Base-by-base conservation (phyloP, 495 filamentous ascomycete genomes). In the Hypoxylon lienhwacheense region DNA sequence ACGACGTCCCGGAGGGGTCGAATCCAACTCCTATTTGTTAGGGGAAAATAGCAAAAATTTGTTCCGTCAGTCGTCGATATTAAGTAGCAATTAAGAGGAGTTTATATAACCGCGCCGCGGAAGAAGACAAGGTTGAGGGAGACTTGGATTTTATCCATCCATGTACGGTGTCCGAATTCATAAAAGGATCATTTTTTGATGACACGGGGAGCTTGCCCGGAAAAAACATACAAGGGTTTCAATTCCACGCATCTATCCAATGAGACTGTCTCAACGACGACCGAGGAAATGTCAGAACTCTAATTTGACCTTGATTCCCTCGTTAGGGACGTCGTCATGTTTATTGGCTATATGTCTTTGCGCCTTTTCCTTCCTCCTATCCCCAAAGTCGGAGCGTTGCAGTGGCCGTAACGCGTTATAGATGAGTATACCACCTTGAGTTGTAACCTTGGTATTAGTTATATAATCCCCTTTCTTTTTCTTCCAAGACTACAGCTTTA, bases 81-180 rank as follows among this genome's bases (percentile, higher is more conserved):
- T 47, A 50, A 46, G 19, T 33, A 50, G 15, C 16, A 19, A 16
- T 14, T 26, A 12, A 21, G 14, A 31, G 24, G 17, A 47, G 20
- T 25, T 37, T 21, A 17, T 17, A 29, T 29, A 20, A 26, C 33
- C 52, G 42, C 41, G 29, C 35, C 19, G 55, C 21, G 43, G 47
- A 59, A 48, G 48, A 49, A 59, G 39, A 48, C 55, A 53, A 42
- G 47, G 26, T 34, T 14, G 40, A 39, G 16, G 34, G 35, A 36
- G 35, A 17, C 22, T 8, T 37, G n/a, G 43, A 50, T 41, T 45
- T 60, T 55, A 55, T 10, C 50, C 50, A 39, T n/a, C n/a, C n/a
- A n/a, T n/a, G n/a, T n/a, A n/a, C n/a, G n/a, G n/a, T n/a, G n/a
- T n/a, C n/a, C n/a, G n/a, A n/a, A n/a, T n/a, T n/a, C n/a, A n/a